Base-by-base conservation (phyloP, 2,329 filamentous ascomycete genomes). In the Trichoderma asperellum region DNA sequence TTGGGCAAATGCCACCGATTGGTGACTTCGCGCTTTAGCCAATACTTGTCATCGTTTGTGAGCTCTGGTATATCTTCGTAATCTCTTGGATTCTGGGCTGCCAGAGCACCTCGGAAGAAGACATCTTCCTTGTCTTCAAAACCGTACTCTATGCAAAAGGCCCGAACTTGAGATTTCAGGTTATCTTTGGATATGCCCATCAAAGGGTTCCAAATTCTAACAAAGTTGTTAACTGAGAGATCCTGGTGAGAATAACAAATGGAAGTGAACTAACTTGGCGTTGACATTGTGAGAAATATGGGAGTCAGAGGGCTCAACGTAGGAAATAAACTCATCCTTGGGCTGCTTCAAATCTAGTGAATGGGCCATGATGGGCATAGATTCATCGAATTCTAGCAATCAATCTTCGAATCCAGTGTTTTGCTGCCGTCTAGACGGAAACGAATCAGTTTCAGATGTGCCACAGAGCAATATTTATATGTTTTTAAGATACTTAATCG, bases 231-330 rank as follows among this genome's bases (percentile, higher is more conserved):
- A 56, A n/a, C 11, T 32, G 4, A 32, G 18, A 12, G 14, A 21
- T n/a, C 7, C 37, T 11, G 1, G n/a, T 2, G 35, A 32, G 2
- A 4, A 21, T 4, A 12, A 3, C n/a, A 5, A 6, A 2, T 16
- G 12, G 5, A 2, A 29, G 37, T 10, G 21, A 27, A 24, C 62
- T 34, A 56, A 76, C 77, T 74, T 79, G 10, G 77, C 77, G 24
- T 79, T 76, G 8, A 78, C 70, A 70, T 80, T 80, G 29, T 73
- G 73, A 18, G 72, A 64, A 58, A 78, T 77, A 57, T 77, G 75
- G 2, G 24, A 67, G 8, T 1, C 56, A 53, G 49, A 27, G 32
- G 73, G 68, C 21, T 72, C 72, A 6, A 72, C 67, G 57, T 76
- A 71, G 11, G 40, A 73, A 68, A 62, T 74, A 64, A 72, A 56